These are phyloP conservation scores for Euphorbia lathyris DNA, from an alignment of 345 rosid species.

Conservation along the genomic window DNA sequence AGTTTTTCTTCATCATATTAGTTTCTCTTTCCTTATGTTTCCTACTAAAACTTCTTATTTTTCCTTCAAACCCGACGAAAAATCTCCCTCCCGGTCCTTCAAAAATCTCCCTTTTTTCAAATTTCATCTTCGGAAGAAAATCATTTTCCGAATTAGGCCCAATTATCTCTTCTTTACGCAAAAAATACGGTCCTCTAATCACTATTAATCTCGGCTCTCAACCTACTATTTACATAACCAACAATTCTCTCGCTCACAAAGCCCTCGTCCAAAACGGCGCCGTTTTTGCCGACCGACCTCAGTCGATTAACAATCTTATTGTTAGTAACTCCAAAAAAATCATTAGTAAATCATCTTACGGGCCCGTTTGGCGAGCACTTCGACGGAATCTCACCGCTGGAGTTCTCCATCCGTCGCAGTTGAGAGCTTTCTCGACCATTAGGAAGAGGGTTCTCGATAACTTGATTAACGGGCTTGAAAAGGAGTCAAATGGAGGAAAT, in stretches of 20 bases:
- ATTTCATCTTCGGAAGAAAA: background rate
- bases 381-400: constrained; percentile 15
- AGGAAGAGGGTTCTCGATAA: background rate
- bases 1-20: background rate
- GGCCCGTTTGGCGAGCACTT: constrained; percentile 19
- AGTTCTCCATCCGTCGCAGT: constrained; percentile 16
- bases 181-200: constrained; percentile 11
- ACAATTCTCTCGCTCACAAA: constrained; percentile 12
- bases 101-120: background rate
- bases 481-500: background rate
- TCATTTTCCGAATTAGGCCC: constrained; percentile 11
- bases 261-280: constrained; percentile 14
- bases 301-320: background rate
- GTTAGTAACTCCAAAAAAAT: background rate
- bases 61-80: background rate
- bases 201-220: constrained; percentile 14
- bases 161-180: background rate
- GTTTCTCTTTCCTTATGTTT: background rate
- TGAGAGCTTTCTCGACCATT: background rate
- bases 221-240: constrained; percentile 10
- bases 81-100: constrained; percentile 9
- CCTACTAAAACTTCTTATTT: constrained; percentile 1
- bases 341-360: constrained; percentile 9
- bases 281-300: constrained; percentile 18
- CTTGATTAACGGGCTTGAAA: background rate